Percentiles rank a stretch among this genome's conserved stretches.
Conservation (phyloP, 352 stramenopile genomes). For the Pythium scleroteichum region DNA sequence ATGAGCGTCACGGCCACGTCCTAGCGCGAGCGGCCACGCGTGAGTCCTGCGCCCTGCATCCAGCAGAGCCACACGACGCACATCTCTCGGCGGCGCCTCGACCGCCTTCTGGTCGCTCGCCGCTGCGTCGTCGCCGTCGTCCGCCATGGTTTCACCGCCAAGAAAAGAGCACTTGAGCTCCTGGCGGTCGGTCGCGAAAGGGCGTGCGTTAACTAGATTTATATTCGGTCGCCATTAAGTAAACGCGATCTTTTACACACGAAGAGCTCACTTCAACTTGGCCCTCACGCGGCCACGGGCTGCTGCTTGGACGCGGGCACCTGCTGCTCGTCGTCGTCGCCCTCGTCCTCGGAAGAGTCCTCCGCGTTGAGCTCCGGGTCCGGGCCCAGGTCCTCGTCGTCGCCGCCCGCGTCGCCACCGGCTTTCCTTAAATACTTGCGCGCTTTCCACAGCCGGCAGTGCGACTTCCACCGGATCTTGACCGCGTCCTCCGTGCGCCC, state of each 20-base stretch:
- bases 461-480: slow-evolving; percentile 93
- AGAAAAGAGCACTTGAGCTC: too few species aligned
- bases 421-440: slow-evolving; percentile 82
- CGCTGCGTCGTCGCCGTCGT: slow-evolving; percentile 38
- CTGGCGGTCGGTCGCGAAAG: background rate
- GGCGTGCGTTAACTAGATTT: slow-evolving; percentile 16
- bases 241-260: slow-evolving; percentile 23
- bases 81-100: slow-evolving; percentile 30
- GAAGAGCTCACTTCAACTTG: slow-evolving; percentile 10
- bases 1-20: slow-evolving; percentile 81
- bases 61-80: slow-evolving; percentile 18
- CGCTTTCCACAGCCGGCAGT: slow-evolving; percentile 81
- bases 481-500: slow-evolving; percentile 89
- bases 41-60: background rate
- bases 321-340: slow-evolving; percentile 11
- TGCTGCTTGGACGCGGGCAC: background rate
- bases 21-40: slow-evolving; percentile 25
- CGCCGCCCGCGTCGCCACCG: slow-evolving; percentile 2
- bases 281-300: slow-evolving; percentile 4
- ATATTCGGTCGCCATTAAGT: slow-evolving; percentile 22
- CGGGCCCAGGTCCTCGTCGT: slow-evolving; percentile 6
- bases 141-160: slow-evolving; percentile 30
- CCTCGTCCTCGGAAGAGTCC: slow-evolving; percentile 20
- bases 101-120: slow-evolving; percentile 26
- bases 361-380: slow-evolving; percentile 10